These are phyloP conservation scores for Gastrolobium villosum DNA, from an alignment of 306 rosid genomes.

Conservation along the genomic window DNA sequence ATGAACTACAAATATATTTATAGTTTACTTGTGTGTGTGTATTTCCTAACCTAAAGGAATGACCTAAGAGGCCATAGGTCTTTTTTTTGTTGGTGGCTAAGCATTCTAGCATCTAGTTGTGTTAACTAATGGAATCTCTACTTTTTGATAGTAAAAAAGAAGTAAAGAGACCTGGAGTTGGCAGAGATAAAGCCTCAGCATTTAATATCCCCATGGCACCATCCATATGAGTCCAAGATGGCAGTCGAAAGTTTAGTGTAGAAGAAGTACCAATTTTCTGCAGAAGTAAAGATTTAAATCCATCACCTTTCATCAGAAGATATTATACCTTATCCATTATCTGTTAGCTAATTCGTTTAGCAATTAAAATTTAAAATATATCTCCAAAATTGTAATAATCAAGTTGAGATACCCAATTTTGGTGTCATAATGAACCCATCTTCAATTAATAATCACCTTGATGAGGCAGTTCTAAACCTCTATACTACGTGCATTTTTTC, in stretches of 20 bases:
- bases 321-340: not conserved
- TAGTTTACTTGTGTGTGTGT: not conserved
- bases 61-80: too few species aligned
- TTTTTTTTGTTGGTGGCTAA: too few species aligned
- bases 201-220: slow-evolving; percentile 64
- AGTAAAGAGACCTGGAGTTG: slow-evolving; percentile 60
- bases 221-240: slow-evolving; percentile 65
- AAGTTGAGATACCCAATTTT: slow-evolving; percentile 1
- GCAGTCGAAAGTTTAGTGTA: slow-evolving; percentile 68
- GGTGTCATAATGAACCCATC: not conserved
- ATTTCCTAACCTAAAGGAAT: too few species aligned
- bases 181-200: slow-evolving; percentile 44
- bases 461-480: slow-evolving; percentile 18
- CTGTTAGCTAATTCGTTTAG: slow-evolving; percentile 8
- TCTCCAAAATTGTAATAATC: not conserved
- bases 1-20: not conserved
- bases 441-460: not conserved
- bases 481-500: not conserved
- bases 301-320: not conserved
- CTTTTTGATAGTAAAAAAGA: not conserved
- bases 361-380: slow-evolving; percentile 23
- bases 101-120: too few species aligned
- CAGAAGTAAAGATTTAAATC: slow-evolving; percentile 1
- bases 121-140: not conserved
- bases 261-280: slow-evolving; percentile 58